Evolutionary conservation across 2,329 filamentous ascomycete genomes (phyloP), one percentile per base, ranked within the genome.

Genomic region (Pyrenochaeta sp.): DNA sequence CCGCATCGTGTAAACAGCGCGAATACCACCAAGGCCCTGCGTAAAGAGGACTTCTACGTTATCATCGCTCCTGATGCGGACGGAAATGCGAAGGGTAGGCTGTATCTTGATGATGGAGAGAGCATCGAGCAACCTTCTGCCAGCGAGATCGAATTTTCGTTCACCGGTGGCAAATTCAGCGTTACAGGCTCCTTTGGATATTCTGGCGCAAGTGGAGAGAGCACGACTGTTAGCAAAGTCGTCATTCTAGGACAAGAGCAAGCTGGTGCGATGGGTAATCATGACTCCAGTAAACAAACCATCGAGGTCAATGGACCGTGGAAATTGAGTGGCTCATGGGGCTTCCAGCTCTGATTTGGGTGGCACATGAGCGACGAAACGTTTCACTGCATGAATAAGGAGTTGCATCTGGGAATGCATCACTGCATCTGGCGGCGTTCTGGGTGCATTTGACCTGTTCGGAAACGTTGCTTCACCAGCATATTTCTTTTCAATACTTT

Each of bases 61-160:
- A 67, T 94, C 31, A 82, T 96, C 39, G 88, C 90, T 0, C 82
- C 90, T 0, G 85, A 83, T 5, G 67, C 71, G 0, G 78, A 88
- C 45, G 89, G 88, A 2, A 84, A 77, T 6, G 91, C 91, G 0
- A 73, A 69, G 1, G 91, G 91, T 0, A 79, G 81, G 45, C 78
- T 95, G 51, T 95, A 93, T 71, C 77, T 95, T 4, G 91, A 95
- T 62, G 91, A 96, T 56, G 91, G 91, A 7, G 86, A 87, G 53
- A 87, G 83, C 21, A 64, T 93, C 44, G 77, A 84, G 53, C 90
- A 90, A 73, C 57, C 75, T 2, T 71, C 64, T 1, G 84, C 81
- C n/a, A 85, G 82, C 6, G 77, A 84, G 49, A 80, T 92, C 46
- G 73, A 77, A 12, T 90, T 93, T 62, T 63, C 70, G 7, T 93